phyloP scores from a whole-genome alignment of 1,284 basidiomycete genomes.

The Pseudozyma tsukubaensis region DNA sequence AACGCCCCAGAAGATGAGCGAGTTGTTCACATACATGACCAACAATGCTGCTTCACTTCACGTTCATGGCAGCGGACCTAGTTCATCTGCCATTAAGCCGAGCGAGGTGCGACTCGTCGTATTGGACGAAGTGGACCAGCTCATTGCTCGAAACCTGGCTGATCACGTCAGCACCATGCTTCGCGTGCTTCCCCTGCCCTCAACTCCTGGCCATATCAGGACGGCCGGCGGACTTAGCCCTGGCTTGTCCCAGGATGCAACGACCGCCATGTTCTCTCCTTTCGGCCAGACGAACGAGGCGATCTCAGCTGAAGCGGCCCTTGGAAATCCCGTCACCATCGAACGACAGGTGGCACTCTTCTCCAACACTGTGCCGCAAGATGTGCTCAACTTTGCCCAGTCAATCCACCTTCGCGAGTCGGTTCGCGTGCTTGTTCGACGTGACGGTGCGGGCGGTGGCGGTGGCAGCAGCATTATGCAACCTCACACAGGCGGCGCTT shows the following conservation, averaged over 20 bases:
- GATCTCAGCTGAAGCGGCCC: slow-evolving; percentile 25
- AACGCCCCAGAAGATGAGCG: slow-evolving; percentile 93
- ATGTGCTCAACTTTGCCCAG: slow-evolving; percentile 88
- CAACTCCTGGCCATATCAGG: slow-evolving; percentile 12
- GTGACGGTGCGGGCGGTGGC: slow-evolving; percentile 74
- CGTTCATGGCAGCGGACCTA: slow-evolving; percentile 20
- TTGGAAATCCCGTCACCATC: slow-evolving; percentile 69
- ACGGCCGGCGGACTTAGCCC: slow-evolving; percentile 27
- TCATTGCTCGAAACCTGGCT: slow-evolving; percentile 94
- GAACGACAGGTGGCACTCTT: slow-evolving; percentile 96
- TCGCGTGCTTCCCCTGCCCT: slow-evolving; percentile 83
- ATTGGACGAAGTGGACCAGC: slow-evolving; percentile 95
- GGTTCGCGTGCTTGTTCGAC: slow-evolving; percentile 91
- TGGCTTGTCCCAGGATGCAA: slow-evolving; percentile 25
- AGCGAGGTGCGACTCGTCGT: slow-evolving; percentile 90
- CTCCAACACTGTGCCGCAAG: slow-evolving; percentile 92
- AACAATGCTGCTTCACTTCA: slow-evolving; percentile 64
- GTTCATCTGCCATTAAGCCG: slow-evolving; percentile 69
- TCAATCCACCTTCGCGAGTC: slow-evolving; percentile 90
- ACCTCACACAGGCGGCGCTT: slow-evolving; percentile 7
- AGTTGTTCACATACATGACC: slow-evolving; percentile 85
- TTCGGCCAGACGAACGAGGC: slow-evolving; percentile 72
- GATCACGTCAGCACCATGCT: slow-evolving; percentile 94
- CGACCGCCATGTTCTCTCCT: slow-evolving; percentile 27
- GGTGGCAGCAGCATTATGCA: slow-evolving; percentile 22